A percentile compares a stretch with the other conserved stretches of the same genome.
These are phyloP conservation scores for Blastobotrys buckinghamii DNA, from an alignment of 1,139 yeast species.

Conservation along the genomic window DNA sequence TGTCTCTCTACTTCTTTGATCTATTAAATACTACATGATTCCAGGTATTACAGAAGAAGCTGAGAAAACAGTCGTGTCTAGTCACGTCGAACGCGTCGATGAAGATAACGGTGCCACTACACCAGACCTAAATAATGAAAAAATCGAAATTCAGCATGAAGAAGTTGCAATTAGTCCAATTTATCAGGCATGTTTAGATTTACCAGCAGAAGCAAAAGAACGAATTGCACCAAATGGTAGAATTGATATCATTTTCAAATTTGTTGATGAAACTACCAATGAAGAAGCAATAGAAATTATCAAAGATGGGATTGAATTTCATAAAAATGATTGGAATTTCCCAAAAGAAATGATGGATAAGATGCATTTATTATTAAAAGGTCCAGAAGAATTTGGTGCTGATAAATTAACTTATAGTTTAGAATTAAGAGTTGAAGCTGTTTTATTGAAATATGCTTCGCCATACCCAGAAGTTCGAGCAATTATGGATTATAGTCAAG, in stretches of 20 bases:
- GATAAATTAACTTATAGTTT: constrained; percentile 38
- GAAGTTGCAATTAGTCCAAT: background rate
- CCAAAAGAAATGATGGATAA: constrained; percentile 36
- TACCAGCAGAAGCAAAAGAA: constrained; percentile 4
- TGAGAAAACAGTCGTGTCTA: background rate
- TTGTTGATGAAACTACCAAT: constrained; percentile 35
- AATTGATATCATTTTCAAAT: constrained; percentile 36
- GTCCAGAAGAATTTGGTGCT: constrained; percentile 17
- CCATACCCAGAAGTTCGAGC: constrained; percentile 61
- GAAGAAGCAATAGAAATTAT: constrained; percentile 42
- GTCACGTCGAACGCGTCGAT: background rate
- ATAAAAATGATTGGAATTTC: constrained; percentile 46
- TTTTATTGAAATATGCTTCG: constrained; percentile 45
- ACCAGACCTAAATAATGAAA: too few species aligned
- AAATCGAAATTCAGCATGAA: background rate
- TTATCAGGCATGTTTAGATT: constrained; percentile 3
- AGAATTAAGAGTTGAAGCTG: constrained; percentile 27
- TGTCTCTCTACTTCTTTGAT: too few species aligned
- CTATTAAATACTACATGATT: too few species aligned
- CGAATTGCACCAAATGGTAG: constrained; percentile 9
- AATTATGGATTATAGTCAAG: constrained; percentile 39
- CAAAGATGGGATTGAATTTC: constrained; percentile 36
- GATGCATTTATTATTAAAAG: constrained; percentile 26
- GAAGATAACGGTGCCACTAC: background rate
- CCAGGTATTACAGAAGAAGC: background rate